A percentile compares a stretch with the other conserved stretches of the same genome.
phyloP scores from a whole-genome alignment of 495 filamentous ascomycete genomes.

The Penicillium silybi region DNA sequence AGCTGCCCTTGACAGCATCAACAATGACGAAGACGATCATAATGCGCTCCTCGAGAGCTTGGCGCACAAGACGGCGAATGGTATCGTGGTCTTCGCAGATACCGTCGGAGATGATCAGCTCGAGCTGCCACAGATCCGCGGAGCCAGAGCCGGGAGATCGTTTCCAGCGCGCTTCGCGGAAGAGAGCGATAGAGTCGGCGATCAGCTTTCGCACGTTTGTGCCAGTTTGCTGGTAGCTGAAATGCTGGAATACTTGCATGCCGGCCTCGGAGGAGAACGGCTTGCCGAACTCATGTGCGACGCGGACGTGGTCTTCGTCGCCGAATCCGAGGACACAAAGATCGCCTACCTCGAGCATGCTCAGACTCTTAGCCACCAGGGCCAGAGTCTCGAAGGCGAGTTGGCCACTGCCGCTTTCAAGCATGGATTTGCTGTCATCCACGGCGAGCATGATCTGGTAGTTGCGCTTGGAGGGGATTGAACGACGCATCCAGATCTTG shows the following conservation, averaged over 20 bases:
- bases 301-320: slow-evolving; percentile 62
- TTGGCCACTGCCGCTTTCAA: slow-evolving; percentile 60
- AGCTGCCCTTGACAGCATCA: slow-evolving; percentile 66
- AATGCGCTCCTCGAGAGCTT: slow-evolving; percentile 86
- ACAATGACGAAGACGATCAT: slow-evolving; percentile 98
- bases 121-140: slow-evolving; percentile 92
- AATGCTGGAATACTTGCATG: slow-evolving; percentile 73
- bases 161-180: slow-evolving; percentile 68
- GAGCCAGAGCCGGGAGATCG: slow-evolving; percentile 48
- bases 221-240: slow-evolving; percentile 76
- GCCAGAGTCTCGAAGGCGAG: slow-evolving; percentile 91
- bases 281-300: slow-evolving; percentile 83
- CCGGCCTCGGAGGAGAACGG: slow-evolving; percentile 83
- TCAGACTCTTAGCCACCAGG: slow-evolving; percentile 77
- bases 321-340: slow-evolving; percentile 89
- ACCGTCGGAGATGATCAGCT: slow-evolving; percentile 89
- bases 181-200: slow-evolving; percentile 69
- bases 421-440: slow-evolving; percentile 93
- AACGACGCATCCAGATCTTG: slow-evolving; percentile 98
- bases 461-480: slow-evolving; percentile 82
- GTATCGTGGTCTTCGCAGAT: slow-evolving; percentile 86
- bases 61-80: slow-evolving; percentile 73
- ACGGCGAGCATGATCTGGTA: slow-evolving; percentile 98
- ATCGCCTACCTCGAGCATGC: slow-evolving; percentile 89
- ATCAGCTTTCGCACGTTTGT: slow-evolving; percentile 83